Evolutionary conservation across 176 grass and related monocot genomes (phyloP).

Genomic region (Raddia guianensis): DNA sequence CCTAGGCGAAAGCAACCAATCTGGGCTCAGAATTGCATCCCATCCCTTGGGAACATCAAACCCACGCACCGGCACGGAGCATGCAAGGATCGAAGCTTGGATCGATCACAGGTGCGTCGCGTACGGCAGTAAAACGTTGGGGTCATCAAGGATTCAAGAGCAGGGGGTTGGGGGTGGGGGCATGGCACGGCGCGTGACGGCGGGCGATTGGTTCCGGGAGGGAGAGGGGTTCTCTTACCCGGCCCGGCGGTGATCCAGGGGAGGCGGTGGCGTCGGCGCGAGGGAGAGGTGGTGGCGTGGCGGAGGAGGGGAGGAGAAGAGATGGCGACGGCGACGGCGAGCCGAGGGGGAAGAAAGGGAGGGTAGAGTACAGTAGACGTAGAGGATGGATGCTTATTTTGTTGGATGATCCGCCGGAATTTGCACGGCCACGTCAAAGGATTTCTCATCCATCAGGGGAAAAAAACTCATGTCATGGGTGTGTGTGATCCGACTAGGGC

Average conservation of each 20-base stretch:
- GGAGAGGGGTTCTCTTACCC: constrained; percentile 6
- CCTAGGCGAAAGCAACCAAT: neutral
- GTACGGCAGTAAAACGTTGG: neutral
- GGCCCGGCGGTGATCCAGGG: constrained; percentile 22
- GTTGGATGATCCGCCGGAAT: too few species aligned
- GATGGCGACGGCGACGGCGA: too few species aligned
- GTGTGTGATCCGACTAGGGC: too few species aligned
- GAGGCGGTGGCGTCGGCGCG: neutral
- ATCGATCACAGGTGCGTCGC: neutral
- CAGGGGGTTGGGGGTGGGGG: neutral
- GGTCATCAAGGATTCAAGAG: neutral
- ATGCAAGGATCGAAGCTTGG: neutral
- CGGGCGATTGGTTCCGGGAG: neutral
- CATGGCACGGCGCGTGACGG: neutral
- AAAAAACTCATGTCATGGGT: too few species aligned
- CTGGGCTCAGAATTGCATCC: neutral
- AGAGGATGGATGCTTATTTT: too few species aligned
- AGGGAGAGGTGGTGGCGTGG: constrained; percentile 40
- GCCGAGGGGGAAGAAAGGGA: too few species aligned
- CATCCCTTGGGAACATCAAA: neutral
- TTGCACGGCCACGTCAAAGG: too few species aligned
- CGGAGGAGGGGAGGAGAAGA: neutral
- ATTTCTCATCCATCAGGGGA: too few species aligned
- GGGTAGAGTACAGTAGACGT: too few species aligned
- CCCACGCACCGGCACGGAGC: neutral